These are phyloP conservation scores for Nicotiana sylvestris DNA, from an alignment of 257 asterid genomes.

Conservation along the genomic window DNA sequence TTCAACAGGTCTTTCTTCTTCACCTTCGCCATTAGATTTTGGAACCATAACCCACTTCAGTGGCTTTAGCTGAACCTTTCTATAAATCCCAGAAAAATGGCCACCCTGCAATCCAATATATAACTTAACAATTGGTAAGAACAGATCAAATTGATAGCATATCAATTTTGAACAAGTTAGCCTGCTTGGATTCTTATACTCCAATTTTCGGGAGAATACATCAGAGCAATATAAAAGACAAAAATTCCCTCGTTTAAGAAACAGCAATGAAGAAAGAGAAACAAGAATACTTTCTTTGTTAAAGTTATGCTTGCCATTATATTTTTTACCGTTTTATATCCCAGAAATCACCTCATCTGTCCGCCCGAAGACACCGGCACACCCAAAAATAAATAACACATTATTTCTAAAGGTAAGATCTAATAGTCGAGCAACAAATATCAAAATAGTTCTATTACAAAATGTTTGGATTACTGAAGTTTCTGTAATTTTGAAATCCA, in stretches of 20 bases:
- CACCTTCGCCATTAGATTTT: conserved; percentile 79
- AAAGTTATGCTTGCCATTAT: not conserved
- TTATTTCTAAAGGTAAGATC: not conserved
- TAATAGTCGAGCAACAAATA: not conserved
- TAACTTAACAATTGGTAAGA: conserved; percentile 5
- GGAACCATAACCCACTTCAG: conserved; percentile 78
- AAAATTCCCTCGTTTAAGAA: not conserved
- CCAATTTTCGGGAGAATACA: too few species aligned
- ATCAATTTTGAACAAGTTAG: not conserved
- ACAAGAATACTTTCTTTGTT: not conserved
- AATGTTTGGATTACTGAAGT: not conserved
- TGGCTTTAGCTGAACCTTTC: conserved; percentile 97
- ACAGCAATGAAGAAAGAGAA: not conserved
- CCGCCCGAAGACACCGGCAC: not conserved
- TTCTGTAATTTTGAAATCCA: not conserved
- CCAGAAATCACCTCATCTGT: not conserved
- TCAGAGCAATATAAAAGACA: too few species aligned
- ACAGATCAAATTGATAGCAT: not conserved
- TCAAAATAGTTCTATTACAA: not conserved
- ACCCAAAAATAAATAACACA: not conserved
- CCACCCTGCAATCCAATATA: conserved; percentile 67
- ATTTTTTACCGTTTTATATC: not conserved
- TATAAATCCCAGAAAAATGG: conserved; percentile 92
- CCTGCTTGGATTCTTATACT: not conserved
- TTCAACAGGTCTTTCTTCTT: conserved; percentile 85